These are phyloP conservation scores for Elaeis oleifera DNA, from an alignment of 202 grass and related monocot genomes.

Conservation along the genomic window DNA sequence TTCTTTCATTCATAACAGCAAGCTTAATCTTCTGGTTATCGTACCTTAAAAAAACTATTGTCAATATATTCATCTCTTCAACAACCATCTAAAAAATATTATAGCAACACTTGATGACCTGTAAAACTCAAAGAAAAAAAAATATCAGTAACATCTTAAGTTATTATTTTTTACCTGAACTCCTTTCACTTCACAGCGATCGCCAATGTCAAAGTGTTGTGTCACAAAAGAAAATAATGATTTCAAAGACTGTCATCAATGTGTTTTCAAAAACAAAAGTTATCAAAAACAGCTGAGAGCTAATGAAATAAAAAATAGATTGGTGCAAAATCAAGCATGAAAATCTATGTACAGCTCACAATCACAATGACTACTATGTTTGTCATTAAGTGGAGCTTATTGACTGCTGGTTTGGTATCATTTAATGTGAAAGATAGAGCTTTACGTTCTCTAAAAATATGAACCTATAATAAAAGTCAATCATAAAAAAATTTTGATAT, in stretches of 20 bases:
- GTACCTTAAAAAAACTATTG: conserved; percentile 1
- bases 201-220: conserved; percentile 87
- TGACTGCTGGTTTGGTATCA: conserved; percentile 76
- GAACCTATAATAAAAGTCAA: conserved; percentile 33
- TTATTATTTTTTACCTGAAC: conserved; percentile 37
- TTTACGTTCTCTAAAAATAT: conserved; percentile 71
- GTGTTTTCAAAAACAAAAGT: conserved; percentile 88
- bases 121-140: background rate
- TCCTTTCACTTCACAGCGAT: conserved; percentile 58
- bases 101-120: background rate
- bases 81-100: conserved; percentile 49
- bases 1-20: conserved; percentile 1
- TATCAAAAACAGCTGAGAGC: conserved; percentile 66
- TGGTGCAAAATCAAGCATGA: conserved; percentile 67
- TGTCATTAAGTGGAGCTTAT: conserved; percentile 69
- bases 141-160: background rate
- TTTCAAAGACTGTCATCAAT: conserved; percentile 76
- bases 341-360: conserved; percentile 47
- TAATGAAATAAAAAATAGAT: conserved; percentile 66
- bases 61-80: conserved; percentile 95
- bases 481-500: too few relatives aligned
- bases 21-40: conserved; percentile 3
- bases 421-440: conserved; percentile 68
- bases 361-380: conserved; percentile 24
- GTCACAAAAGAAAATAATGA: conserved; percentile 75